Base-by-base conservation (phyloP, 495 filamentous ascomycete species). In the Durotheca rogersii region DNA sequence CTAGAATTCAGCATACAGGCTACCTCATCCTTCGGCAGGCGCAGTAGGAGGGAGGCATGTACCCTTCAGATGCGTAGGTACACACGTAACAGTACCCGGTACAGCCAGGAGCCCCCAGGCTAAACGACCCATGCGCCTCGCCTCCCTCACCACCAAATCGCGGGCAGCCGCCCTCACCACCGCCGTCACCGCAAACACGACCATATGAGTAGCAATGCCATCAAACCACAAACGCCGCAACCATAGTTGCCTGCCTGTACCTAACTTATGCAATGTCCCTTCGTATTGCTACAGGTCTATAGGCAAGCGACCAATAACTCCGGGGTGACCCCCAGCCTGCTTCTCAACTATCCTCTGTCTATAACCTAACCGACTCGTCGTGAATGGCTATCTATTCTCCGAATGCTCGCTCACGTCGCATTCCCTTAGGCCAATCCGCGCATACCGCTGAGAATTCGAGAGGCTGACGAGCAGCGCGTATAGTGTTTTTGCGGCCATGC, bases 191-290 rank as follows among this genome's bases (percentile, higher is more conserved):
- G 23, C 23, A 17, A 41, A 31, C 21, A 38, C 19, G 14, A 48
- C 25, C 43, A 48, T 43, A 47, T 4, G 4, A 27, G 9, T 9
- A 27, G 9, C 23, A 27, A 27, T 9, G 9, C 4, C 23, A 27
- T 9, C 23, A 4, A 4, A 27, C 23, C 9, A 27, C 9, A 27
- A 27, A 4, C 9, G 9, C 23, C 9, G 23, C 23, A 55, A 55
- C 47, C 43, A 44, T 44, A 51, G 51, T 33, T 57, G 43, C 32
- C 50, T n/a, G n/a, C n/a, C n/a, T n/a, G n/a, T n/a, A n/a, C n/a
- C n/a, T n/a, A n/a, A n/a, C n/a, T n/a, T n/a, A n/a, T n/a, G n/a
- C 59, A 62, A 62, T 65, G 53, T 60, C 51, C 55, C 46, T 52
- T 53, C 49, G 44, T 58, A 40, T 58, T 58, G 44, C 48, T 49